Conservation (phyloP, 768 basidiomycete genomes). For the Naganishia vishniacii region DNA sequence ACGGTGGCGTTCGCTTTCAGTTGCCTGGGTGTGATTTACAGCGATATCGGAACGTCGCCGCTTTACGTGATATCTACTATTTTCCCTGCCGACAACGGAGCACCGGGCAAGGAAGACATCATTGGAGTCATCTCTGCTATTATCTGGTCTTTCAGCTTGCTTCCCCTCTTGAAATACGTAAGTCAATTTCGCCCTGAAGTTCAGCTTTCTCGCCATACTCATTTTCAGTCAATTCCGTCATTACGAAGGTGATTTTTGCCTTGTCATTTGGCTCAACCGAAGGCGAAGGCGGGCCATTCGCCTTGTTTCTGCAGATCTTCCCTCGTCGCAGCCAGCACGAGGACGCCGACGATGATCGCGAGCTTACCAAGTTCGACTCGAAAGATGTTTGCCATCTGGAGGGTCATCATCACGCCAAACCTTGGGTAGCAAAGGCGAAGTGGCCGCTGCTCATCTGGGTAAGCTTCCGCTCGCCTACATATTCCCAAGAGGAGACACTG, state of each 20-base stretch:
- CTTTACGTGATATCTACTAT: slow-evolving; percentile 64
- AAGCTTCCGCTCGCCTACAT: slow-evolving; percentile 30
- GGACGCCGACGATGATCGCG: slow-evolving; percentile 55
- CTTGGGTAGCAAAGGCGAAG: slow-evolving; percentile 36
- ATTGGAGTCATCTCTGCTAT: slow-evolving; percentile 63
- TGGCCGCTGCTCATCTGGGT: slow-evolving; percentile 61
- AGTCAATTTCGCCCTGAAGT: not conserved
- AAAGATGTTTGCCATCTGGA: not conserved
- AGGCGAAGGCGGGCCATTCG: slow-evolving; percentile 68
- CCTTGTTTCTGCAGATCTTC: slow-evolving; percentile 47
- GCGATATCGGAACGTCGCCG: slow-evolving; percentile 56
- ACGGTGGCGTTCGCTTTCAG: slow-evolving; percentile 25
- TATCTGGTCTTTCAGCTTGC: slow-evolving; percentile 60
- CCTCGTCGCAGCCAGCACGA: slow-evolving; percentile 35
- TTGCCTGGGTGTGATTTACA: slow-evolving; percentile 51
- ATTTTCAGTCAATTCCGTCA: not conserved
- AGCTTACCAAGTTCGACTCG: slow-evolving; percentile 54
- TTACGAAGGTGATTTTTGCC: slow-evolving; percentile 53
- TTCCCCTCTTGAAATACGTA: slow-evolving; percentile 63
- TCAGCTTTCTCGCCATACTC: not conserved
- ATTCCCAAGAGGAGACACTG: not conserved
- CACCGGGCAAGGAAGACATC: slow-evolving; percentile 58
- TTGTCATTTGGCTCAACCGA: slow-evolving; percentile 53
- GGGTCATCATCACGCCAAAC: not conserved
- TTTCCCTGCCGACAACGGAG: slow-evolving; percentile 54